These are phyloP conservation scores for Eimeria tenella DNA, from an alignment of 169 alveolate species.

Conservation along the genomic window DNA sequence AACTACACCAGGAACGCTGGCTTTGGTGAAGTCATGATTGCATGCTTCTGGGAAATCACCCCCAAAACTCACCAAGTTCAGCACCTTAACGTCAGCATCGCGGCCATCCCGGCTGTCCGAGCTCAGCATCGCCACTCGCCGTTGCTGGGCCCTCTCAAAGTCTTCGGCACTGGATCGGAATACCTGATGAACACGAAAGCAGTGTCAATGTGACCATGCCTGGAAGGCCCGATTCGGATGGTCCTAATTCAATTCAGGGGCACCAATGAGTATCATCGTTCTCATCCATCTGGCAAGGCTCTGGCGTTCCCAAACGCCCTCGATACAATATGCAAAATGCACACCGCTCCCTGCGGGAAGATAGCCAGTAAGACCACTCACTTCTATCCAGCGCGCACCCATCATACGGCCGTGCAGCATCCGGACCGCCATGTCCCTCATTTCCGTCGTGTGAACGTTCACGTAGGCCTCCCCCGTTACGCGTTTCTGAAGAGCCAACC, in stretches of 20 bases:
- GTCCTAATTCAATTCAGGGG: too few relatives aligned
- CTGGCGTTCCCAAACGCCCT: too few relatives aligned
- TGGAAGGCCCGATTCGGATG: neutral
- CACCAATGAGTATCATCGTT: too few relatives aligned
- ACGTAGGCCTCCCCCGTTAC: slow-evolving; percentile 86
- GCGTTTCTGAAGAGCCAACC: slow-evolving; percentile 52
- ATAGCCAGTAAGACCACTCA: neutral
- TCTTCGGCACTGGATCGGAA: slow-evolving; percentile 77
- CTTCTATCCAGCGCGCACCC: slow-evolving; percentile 87
- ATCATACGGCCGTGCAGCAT: slow-evolving; percentile 82
- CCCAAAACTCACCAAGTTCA: slow-evolving; percentile 60
- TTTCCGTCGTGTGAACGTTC: slow-evolving; percentile 77
- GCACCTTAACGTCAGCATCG: slow-evolving; percentile 63
- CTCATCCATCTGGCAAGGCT: too few relatives aligned
- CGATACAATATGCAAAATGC: neutral
- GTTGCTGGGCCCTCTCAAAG: slow-evolving; percentile 70
- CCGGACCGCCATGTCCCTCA: slow-evolving; percentile 80
- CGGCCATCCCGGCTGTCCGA: slow-evolving; percentile 67
- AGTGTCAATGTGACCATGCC: neutral
- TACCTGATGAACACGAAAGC: slow-evolving; percentile 28
- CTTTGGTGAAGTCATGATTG: too few relatives aligned
- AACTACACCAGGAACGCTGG: too few relatives aligned
- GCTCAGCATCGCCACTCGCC: slow-evolving; percentile 66
- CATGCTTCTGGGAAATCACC: neutral
- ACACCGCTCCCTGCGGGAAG: neutral